These are phyloP conservation scores for Leccinum proliferum DNA, from an alignment of 1,284 basidiomycete species.

Conservation along the genomic window DNA sequence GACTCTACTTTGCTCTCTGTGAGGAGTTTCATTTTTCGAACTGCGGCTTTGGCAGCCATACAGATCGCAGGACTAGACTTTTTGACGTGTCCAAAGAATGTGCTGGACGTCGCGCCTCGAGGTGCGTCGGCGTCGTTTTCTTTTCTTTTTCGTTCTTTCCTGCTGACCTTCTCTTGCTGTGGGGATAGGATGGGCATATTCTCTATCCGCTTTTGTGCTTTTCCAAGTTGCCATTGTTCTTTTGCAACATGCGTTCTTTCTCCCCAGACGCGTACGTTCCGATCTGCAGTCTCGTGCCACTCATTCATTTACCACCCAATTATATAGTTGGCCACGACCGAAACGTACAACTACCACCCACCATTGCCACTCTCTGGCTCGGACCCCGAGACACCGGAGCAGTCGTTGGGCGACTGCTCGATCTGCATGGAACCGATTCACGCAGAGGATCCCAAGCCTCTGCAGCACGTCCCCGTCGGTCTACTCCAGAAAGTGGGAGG, in stretches of 20 bases:
- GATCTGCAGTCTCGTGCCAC: neutral
- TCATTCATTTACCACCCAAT: neutral
- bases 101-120: constrained; percentile 72
- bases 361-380: constrained; percentile 49
- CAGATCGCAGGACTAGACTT: constrained; percentile 51
- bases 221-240: constrained; percentile 63
- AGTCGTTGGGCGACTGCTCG: constrained; percentile 76
- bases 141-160: neutral
- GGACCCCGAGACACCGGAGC: constrained; percentile 68
- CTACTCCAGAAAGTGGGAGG: constrained; percentile 33
- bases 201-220: constrained; percentile 56
- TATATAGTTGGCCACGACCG: constrained; percentile 52
- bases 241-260: constrained; percentile 83
- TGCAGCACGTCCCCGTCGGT: constrained; percentile 28
- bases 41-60: neutral
- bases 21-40: constrained; percentile 34
- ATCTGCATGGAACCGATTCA: constrained; percentile 89
- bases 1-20: constrained; percentile 65
- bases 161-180: constrained; percentile 1
- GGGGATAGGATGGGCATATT: constrained; percentile 59
- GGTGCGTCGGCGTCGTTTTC: constrained; percentile 31
- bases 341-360: constrained; percentile 83
- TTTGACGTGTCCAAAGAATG: constrained; percentile 77
- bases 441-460: constrained; percentile 40
- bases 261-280: constrained; percentile 48